Percentiles rank a stretch among this genome's conserved stretches.
Evolutionary conservation across 78 protist species (phyloP).

Genomic region (Dictyostelium capitatum): DNA sequence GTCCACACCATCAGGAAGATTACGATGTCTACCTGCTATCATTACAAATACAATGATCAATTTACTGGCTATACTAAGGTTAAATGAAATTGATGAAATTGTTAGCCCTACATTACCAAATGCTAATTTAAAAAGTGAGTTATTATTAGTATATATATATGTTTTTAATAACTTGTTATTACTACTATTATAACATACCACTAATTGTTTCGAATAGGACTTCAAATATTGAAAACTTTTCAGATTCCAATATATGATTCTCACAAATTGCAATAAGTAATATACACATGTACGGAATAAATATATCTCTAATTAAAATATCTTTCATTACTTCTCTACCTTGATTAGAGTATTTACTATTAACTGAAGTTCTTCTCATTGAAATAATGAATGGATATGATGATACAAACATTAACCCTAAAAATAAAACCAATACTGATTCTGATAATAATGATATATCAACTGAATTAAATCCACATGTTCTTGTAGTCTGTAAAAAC

Average conservation of each 20-base stretch:
- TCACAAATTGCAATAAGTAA: conserved; percentile 55
- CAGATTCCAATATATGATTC: background rate
- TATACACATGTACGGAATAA: conserved; percentile 37
- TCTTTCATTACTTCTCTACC: conserved; percentile 66
- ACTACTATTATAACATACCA: no score
- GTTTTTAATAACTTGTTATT: no score
- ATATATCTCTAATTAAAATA: conserved; percentile 56
- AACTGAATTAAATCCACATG: conserved; percentile 79
- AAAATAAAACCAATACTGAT: conserved; percentile 46
- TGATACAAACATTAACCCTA: conserved; percentile 77
- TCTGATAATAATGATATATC: conserved; percentile 50
- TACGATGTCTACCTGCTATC: conserved; percentile 76
- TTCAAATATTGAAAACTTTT: conserved; percentile 25
- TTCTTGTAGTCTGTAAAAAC: conserved; percentile 57
- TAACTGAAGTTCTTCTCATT: conserved; percentile 46
- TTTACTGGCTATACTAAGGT: conserved; percentile 16
- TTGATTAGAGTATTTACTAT: conserved; percentile 50
- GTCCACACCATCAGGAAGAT: conserved; percentile 70
- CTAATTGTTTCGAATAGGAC: conserved; percentile 62
- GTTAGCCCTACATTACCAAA: conserved; percentile 82
- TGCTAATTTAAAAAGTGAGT: no score
- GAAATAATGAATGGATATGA: conserved; percentile 75
- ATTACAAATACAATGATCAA: conserved; percentile 35
- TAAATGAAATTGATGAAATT: background rate
- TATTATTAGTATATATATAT: no score